These are phyloP conservation scores for Ogataea hybrid DNA, from an alignment of 1,139 yeast species.

Conservation along the genomic window DNA sequence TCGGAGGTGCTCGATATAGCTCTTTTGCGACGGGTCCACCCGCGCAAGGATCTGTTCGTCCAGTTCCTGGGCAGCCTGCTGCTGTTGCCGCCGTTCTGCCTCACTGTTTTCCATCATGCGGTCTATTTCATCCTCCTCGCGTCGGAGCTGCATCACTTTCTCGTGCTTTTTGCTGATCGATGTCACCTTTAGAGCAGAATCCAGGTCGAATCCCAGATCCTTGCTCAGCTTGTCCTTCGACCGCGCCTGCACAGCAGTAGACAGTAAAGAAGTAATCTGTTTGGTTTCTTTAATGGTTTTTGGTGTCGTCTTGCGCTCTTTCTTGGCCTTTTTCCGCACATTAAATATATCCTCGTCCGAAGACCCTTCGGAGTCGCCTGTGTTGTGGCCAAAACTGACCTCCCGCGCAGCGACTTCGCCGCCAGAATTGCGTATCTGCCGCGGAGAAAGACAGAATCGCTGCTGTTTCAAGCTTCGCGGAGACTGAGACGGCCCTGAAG, in stretches of 20 bases:
- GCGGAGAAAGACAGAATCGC: conserved; percentile 9
- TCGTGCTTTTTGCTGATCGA: conserved; percentile 11
- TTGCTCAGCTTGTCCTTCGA: conserved; percentile 11
- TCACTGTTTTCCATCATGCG: conserved; percentile 12
- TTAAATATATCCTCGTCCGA: conserved; percentile 15
- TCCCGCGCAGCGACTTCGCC: conserved; percentile 4
- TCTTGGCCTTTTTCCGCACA: conserved; percentile 1
- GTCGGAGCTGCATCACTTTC: conserved; percentile 10
- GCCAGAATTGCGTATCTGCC: not conserved
- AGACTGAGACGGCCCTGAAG: conserved; percentile 3
- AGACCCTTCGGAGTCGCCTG: conserved; percentile 5
- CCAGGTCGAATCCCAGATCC: conserved; percentile 21
- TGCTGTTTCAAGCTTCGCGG: conserved; percentile 8
- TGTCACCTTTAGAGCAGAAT: conserved; percentile 12
- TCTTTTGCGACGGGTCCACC: conserved; percentile 4
- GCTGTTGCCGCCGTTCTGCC: conserved; percentile 9
- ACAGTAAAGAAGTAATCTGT: conserved; percentile 7
- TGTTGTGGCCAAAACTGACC: conserved; percentile 1
- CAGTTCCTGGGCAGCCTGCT: conserved; percentile 5
- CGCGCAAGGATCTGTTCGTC: conserved; percentile 7
- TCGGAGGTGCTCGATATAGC: conserved; percentile 13
- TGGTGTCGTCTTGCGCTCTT: not conserved
- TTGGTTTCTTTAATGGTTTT: not conserved
- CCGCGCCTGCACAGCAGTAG: conserved; percentile 5
- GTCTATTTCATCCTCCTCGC: conserved; percentile 18